Evolutionary conservation across 305 asterid species (phyloP).

Genomic region (Solanum aculeatissimum): DNA sequence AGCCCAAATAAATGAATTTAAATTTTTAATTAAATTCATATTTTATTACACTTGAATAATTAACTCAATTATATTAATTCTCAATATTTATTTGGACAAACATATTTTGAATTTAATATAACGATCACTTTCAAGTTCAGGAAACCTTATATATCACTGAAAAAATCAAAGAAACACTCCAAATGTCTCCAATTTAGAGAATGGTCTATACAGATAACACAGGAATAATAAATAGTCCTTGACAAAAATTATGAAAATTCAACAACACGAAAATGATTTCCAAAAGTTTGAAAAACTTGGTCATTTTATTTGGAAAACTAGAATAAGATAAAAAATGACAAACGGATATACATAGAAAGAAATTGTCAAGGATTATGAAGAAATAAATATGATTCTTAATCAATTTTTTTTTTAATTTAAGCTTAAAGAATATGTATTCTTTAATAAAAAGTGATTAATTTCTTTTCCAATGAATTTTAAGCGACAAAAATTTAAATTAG

Average conservation of each 20-base stretch:
- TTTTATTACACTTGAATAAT: too few species aligned
- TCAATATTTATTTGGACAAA: too few species aligned
- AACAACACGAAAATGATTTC: neutral
- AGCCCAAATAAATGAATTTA: too few species aligned
- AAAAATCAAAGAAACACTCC: neutral
- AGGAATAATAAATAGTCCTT: neutral
- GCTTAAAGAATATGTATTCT: neutral
- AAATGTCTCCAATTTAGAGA: neutral
- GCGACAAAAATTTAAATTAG: neutral
- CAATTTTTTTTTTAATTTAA: neutral
- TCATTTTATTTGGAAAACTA: neutral
- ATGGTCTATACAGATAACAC: neutral
- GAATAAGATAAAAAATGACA: neutral
- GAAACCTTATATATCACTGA: neutral
- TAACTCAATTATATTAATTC: too few species aligned
- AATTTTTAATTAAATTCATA: too few species aligned
- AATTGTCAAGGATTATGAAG: neutral
- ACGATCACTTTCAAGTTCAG: neutral
- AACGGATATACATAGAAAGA: neutral
- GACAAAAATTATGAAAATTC: neutral
- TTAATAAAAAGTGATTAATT: neutral
- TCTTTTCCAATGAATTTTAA: neutral
- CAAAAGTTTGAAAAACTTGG: neutral
- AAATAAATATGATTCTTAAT: neutral
- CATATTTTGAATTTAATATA: too few species aligned